A percentile compares a stretch with the other conserved stretches of the same genome.
Evolutionary conservation across 352 stramenopile genomes (phyloP).

Genomic region (Globisporangium mamillatum): DNA sequence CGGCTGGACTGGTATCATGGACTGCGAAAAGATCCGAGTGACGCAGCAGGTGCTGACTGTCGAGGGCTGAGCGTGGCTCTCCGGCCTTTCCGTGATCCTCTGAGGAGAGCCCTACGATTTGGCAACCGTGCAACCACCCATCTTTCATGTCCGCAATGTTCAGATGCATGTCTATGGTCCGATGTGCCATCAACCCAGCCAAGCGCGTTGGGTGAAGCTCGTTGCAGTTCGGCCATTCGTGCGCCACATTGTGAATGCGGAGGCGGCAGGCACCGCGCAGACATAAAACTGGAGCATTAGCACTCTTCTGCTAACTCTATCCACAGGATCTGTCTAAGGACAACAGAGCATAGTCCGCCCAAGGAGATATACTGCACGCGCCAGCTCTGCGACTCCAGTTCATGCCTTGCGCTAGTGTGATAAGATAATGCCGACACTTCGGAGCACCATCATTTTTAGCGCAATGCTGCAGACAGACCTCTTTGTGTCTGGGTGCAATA

Average conservation of each 20-base stretch:
- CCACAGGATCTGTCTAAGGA: neutral
- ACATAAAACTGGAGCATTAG: neutral
- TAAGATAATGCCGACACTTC: neutral
- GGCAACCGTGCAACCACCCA: neutral
- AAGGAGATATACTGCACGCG: neutral
- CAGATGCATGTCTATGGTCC: neutral
- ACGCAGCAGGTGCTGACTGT: neutral
- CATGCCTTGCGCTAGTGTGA: neutral
- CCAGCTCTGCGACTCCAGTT: neutral
- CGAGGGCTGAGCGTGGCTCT: neutral
- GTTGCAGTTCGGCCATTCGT: neutral
- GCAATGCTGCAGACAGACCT: too few species aligned
- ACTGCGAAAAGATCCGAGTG: neutral
- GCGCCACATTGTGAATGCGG: neutral
- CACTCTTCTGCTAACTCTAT: neutral
- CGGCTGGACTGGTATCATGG: too few species aligned
- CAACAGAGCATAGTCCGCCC: neutral
- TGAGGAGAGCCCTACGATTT: neutral
- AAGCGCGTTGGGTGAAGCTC: neutral
- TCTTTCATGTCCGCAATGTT: neutral
- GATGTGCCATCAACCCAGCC: neutral
- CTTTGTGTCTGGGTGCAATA: too few species aligned
- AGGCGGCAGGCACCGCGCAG: neutral
- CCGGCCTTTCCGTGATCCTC: neutral
- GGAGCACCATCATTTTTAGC: too few species aligned